These are phyloP conservation scores for Trichothecium sympodiale DNA, from an alignment of 2,329 filamentous ascomycete genomes.

Conservation along the genomic window DNA sequence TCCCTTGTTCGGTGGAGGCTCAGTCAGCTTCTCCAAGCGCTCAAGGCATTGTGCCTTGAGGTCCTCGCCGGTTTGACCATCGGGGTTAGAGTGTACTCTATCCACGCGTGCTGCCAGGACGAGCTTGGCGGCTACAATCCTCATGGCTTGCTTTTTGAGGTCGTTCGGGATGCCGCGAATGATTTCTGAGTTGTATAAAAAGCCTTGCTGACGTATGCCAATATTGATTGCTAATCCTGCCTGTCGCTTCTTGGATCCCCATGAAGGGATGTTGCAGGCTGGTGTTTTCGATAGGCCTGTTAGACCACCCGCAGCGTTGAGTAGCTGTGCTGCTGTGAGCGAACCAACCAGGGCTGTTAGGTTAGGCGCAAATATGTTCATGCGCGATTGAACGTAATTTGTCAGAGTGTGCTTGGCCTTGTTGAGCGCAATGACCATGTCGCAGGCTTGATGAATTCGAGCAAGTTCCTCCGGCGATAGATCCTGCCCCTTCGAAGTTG, in stretches of 20 bases:
- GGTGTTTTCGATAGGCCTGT: conserved; percentile 85
- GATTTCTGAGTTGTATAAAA: conserved; percentile 83
- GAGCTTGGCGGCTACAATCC: conserved; percentile 87
- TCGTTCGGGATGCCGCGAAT: conserved; percentile 77
- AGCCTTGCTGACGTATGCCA: conserved; percentile 82
- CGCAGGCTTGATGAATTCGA: conserved; percentile 65
- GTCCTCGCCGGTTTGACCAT: conserved; percentile 74
- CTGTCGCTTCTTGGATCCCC: conserved; percentile 80
- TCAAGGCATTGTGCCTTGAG: conserved; percentile 75
- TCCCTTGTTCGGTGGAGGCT: conserved; percentile 83
- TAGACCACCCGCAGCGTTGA: conserved; percentile 85
- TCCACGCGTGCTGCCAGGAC: conserved; percentile 90
- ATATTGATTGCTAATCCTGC: conserved; percentile 87
- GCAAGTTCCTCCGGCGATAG: conserved; percentile 67
- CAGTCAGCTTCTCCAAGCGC: conserved; percentile 83
- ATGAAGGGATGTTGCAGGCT: conserved; percentile 81
- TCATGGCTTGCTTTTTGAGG: conserved; percentile 85
- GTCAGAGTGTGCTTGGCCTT: conserved; percentile 77
- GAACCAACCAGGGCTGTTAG: conserved; percentile 84
- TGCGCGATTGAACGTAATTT: conserved; percentile 91
- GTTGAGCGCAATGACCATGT: conserved; percentile 81
- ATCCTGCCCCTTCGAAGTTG: conserved; percentile 71
- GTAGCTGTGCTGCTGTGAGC: conserved; percentile 86
- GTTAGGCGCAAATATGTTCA: conserved; percentile 94
- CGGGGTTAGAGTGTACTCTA: conserved; percentile 66